Evolutionary conservation across 2,329 filamentous ascomycete species (phyloP).

Genomic region (Calonectria fujianensis): DNA sequence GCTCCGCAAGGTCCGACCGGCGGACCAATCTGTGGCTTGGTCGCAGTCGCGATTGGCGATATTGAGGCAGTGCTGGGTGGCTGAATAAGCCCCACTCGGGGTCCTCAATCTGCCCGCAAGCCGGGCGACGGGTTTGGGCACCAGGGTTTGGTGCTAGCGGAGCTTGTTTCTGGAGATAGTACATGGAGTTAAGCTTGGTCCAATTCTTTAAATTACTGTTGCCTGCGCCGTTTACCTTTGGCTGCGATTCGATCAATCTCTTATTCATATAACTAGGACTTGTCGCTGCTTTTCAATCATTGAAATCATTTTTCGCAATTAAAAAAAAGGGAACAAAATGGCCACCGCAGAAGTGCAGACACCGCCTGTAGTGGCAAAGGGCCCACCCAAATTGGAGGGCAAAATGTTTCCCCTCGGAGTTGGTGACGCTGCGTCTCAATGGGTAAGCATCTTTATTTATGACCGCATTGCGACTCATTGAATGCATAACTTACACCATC

Average conservation of each 20-base stretch:
- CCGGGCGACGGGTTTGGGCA: not conserved
- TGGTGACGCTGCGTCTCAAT: conserved; percentile 1
- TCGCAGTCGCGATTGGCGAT: not conserved
- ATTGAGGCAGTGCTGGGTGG: not conserved
- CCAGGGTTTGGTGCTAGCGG: conserved; percentile 1
- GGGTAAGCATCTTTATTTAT: not conserved
- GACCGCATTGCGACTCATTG: not conserved
- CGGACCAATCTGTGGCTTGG: not conserved
- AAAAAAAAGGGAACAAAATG: not conserved
- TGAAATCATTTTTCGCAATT: not conserved
- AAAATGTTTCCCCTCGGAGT: conserved; percentile 8
- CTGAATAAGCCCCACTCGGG: not conserved
- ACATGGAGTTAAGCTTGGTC: not conserved
- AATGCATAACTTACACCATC: not conserved
- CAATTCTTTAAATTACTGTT: not conserved
- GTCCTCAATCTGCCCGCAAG: not conserved
- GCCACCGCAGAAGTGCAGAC: not conserved
- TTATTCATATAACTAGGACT: not conserved
- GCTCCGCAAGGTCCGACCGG: not conserved
- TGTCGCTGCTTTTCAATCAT: too few relatives aligned
- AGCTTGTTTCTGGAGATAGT: conserved; percentile 15
- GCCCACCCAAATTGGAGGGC: conserved; percentile 7
- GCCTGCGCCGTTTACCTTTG: not conserved
- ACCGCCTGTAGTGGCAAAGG: not conserved
- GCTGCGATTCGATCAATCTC: too few relatives aligned